Percentiles rank a stretch among this genome's conserved stretches.
Evolutionary conservation across 169 alveolate genomes (phyloP).

Genomic region (Plasmodium gonderi): DNA sequence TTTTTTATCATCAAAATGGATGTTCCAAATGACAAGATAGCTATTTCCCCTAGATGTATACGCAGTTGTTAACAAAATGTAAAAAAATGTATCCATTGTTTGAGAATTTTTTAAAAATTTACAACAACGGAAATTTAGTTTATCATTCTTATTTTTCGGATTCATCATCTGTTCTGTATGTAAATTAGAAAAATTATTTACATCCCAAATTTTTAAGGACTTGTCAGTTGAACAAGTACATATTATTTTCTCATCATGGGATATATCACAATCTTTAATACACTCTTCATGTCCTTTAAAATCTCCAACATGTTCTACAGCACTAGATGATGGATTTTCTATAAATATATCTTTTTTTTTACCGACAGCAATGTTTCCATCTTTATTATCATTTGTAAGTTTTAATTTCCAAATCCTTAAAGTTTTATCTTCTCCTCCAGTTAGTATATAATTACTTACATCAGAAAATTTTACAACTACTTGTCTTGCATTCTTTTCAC

Average conservation of each 20-base stretch:
- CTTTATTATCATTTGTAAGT: not conserved
- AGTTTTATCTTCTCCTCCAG: constrained; percentile 82
- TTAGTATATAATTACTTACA: constrained; percentile 72
- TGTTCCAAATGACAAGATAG: constrained; percentile 41
- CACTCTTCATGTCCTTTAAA: constrained; percentile 62
- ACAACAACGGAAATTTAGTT: constrained; percentile 63
- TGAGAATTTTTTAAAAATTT: constrained; percentile 54
- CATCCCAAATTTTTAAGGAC: constrained; percentile 70
- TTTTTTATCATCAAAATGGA: constrained; percentile 45
- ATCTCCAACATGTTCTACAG: constrained; percentile 55
- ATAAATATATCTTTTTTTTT: not conserved
- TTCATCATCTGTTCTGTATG: constrained; percentile 52
- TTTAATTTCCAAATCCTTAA: constrained; percentile 80
- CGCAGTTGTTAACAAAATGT: constrained; percentile 51
- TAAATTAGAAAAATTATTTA: constrained; percentile 31
- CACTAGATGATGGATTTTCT: not conserved
- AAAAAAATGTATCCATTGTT: not conserved
- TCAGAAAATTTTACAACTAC: constrained; percentile 69
- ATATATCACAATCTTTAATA: constrained; percentile 71
- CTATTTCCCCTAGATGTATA: constrained; percentile 63
- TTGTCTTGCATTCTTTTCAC: constrained; percentile 77
- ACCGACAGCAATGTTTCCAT: not conserved
- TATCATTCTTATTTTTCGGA: constrained; percentile 58
- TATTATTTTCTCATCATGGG: constrained; percentile 34
- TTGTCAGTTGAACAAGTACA: constrained; percentile 55